Evolutionary conservation across 2,329 filamentous ascomycete genomes (phyloP), one percentile per base, ranked within the genome.

Genomic region (Huntiella bhutanensis): DNA sequence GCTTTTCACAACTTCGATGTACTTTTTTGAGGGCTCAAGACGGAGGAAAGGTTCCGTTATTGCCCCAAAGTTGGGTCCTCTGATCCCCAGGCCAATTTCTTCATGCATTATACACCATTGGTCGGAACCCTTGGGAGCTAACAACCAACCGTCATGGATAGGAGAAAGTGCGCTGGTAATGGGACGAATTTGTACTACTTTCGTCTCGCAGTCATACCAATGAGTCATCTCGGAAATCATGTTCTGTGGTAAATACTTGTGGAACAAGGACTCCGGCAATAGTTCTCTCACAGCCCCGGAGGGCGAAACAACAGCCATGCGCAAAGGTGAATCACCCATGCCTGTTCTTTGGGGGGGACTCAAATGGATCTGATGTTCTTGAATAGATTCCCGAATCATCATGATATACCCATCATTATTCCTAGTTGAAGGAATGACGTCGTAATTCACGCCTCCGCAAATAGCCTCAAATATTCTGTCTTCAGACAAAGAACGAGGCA

Each of bases 221-320:
- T 73, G 69, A 0, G 60, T 57, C 44, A 59, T 64, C 0, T 62
- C 51, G 1, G 62, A 40, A 1, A 66, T 51, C 5, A 73, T 63
- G 0, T 51, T 41, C 0, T 49, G 5, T 0, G 68, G 67, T 0
- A 69, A 47, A 0, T 43, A 38, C 0, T 22, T 44, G 0, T 47
- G 2, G 0, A 69, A 55, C 0, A 59, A 10, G 4, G 49, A 33
- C 0, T 51, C 44, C 0, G 67, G 64, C 0, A 70, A 17, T 0
- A 69, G 51, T 11, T 63, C 54, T 3, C 49, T 55, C 0, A 15
- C 42, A 0, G 41, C 1, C 4, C 35, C 13, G 1, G 44, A 48
- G 5, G 53, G 33, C 4, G 53, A 51, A 0, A 33, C 17, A 0
- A 56, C 56, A 5, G 54, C 55, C 4, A 70, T 53, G 1, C 63